Conservation (phyloP, 305 asterid species). For the Rubia balearica region DNA sequence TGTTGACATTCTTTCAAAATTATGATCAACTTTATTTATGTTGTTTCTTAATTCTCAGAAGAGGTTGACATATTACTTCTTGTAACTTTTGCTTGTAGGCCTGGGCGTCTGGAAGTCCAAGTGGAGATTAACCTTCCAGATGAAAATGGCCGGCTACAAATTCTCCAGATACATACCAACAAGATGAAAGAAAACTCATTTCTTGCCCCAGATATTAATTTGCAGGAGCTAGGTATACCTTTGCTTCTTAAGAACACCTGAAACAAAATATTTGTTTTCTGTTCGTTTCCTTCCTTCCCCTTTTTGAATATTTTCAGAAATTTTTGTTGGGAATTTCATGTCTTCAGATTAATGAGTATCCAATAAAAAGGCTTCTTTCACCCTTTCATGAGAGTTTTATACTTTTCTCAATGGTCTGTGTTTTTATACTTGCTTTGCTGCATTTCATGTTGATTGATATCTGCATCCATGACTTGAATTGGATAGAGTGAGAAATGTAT, state of each 20-base stretch:
- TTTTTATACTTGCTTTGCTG: background rate
- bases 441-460: background rate
- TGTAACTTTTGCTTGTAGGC: slow-evolving; percentile 42
- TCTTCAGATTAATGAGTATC: background rate
- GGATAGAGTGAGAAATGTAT: background rate
- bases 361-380: background rate
- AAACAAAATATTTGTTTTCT: background rate
- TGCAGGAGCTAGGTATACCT: slow-evolving; percentile 83
- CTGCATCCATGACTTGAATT: background rate
- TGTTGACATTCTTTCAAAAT: slow-evolving; percentile 9
- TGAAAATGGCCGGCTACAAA: slow-evolving; percentile 93
- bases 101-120: slow-evolving; percentile 98
- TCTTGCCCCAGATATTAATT: slow-evolving; percentile 87
- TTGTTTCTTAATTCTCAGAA: background rate
- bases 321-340: background rate
- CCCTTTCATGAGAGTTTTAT: background rate
- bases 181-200: slow-evolving; percentile 95
- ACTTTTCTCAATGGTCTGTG: background rate
- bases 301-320: background rate
- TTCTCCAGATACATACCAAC: slow-evolving; percentile 94
- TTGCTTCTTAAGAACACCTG: background rate
- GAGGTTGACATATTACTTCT: slow-evolving; percentile 5
- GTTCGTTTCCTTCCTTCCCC: background rate
- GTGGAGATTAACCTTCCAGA: slow-evolving; percentile 99
- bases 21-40: background rate